Conservation (phyloP, 1,139 yeast species). For the Neolecta irregularis region DNA sequence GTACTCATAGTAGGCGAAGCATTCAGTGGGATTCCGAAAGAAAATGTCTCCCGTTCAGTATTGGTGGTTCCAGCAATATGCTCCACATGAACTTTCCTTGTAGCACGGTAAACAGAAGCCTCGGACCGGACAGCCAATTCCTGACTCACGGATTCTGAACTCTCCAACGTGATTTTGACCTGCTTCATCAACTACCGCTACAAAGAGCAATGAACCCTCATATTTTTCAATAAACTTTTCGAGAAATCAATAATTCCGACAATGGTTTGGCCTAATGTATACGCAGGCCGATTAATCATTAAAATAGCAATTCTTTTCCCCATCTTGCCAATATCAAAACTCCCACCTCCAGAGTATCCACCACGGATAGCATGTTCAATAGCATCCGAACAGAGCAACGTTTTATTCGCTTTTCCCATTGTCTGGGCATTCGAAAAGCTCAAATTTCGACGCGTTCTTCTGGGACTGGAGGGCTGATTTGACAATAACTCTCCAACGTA, state of each 20-base stretch:
- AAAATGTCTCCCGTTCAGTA: not conserved
- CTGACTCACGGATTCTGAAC: not conserved
- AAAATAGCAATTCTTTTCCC: conserved; percentile 1
- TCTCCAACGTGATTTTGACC: not conserved
- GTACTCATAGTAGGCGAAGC: conserved; percentile 1
- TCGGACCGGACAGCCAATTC: not conserved
- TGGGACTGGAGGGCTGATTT: too few species aligned
- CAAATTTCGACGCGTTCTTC: too few species aligned
- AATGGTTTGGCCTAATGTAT: not conserved
- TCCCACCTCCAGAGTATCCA: not conserved
- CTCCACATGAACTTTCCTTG: not conserved
- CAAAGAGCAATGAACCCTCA: not conserved
- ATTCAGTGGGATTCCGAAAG: not conserved
- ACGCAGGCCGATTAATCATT: not conserved
- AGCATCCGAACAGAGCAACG: conserved; percentile 1
- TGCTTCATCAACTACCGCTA: not conserved
- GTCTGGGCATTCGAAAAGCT: too few species aligned
- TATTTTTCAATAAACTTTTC: not conserved
- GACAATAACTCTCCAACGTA: too few species aligned
- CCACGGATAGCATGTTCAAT: not conserved
- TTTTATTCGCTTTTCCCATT: too few species aligned
- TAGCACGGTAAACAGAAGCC: not conserved
- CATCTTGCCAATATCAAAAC: conserved; percentile 2
- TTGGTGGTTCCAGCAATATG: not conserved
- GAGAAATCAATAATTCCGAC: conserved; percentile 1